Conservation (phyloP, 495 filamentous ascomycete genomes). For the Rostrohypoxylon terebratum region DNA sequence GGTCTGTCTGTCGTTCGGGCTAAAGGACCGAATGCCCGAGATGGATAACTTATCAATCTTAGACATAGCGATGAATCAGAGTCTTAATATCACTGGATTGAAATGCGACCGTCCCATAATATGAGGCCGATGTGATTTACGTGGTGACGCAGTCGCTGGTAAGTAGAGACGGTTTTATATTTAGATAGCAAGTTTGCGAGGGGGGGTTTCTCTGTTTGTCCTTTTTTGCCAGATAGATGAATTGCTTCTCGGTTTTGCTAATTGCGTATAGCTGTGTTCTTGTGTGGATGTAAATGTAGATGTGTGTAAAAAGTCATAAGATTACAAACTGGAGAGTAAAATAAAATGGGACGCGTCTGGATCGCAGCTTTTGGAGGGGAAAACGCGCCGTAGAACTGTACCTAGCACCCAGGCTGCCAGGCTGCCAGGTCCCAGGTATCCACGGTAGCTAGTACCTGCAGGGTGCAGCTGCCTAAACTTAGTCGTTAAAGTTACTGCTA, state of each 20-base stretch:
- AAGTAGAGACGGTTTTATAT: conserved; percentile 6
- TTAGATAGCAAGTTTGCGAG: not conserved
- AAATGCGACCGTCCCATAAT: conserved; percentile 25
- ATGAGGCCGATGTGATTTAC: conserved; percentile 6
- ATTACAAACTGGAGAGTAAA: not conserved
- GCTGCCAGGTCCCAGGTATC: not conserved
- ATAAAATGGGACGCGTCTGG: conserved; percentile 36
- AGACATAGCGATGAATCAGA: conserved; percentile 60
- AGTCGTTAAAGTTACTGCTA: not conserved
- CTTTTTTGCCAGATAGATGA: conserved; percentile 2
- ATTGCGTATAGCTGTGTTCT: not conserved
- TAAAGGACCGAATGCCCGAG: conserved; percentile 90
- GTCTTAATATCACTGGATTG: conserved; percentile 19
- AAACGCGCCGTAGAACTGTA: conserved; percentile 30
- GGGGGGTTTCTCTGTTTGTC: not conserved
- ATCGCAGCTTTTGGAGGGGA: conserved; percentile 32
- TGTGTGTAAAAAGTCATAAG: too few relatives aligned
- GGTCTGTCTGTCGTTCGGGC: conserved; percentile 77
- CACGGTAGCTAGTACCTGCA: conserved; percentile 12
- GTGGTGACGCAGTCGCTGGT: conserved; percentile 19
- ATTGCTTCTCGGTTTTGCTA: conserved; percentile 5
- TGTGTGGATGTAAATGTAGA: too few relatives aligned
- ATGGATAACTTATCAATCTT: conserved; percentile 93
- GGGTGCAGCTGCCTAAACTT: conserved; percentile 20
- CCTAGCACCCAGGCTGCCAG: not conserved